phyloP scores from a whole-genome alignment of 306 rosid species.

The Pachyrhizus erosus region DNA sequence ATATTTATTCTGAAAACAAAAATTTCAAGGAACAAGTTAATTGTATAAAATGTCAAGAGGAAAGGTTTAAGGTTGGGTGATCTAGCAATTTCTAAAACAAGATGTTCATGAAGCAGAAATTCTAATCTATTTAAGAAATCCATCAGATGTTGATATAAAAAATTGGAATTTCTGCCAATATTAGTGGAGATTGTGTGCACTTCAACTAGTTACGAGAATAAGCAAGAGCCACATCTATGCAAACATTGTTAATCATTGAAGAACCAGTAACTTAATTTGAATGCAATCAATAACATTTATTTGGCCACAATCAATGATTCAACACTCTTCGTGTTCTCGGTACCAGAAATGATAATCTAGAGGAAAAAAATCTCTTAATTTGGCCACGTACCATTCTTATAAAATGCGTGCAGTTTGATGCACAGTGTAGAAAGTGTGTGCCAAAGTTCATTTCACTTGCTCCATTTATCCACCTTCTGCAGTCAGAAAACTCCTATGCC shows the following conservation, averaged over 20 bases:
- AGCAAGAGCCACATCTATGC: conserved; percentile 62
- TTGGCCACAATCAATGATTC: conserved; percentile 76
- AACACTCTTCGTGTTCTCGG: conserved; percentile 70
- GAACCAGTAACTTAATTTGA: conserved; percentile 78
- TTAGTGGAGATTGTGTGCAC: conserved; percentile 70
- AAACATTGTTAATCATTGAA: conserved; percentile 73
- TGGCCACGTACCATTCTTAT: conserved; percentile 74
- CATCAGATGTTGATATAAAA: conserved; percentile 74
- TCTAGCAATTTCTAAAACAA: conserved; percentile 73
- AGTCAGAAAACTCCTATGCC: conserved; percentile 58
- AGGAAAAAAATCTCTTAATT: conserved; percentile 63
- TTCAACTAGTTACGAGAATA: conserved; percentile 54
- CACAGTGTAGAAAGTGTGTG: conserved; percentile 68
- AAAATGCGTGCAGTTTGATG: conserved; percentile 72
- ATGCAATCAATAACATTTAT: conserved; percentile 70
- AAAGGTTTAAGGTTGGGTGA: conserved; percentile 74
- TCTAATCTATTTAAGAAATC: conserved; percentile 73
- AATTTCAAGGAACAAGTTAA: conserved; percentile 68
- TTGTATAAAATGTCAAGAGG: conserved; percentile 71
- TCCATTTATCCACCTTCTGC: conserved; percentile 67
- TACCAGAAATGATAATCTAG: conserved; percentile 64
- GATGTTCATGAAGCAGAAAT: conserved; percentile 81
- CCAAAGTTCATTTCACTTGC: conserved; percentile 66
- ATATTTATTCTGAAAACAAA: conserved; percentile 67
- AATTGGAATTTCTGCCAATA: conserved; percentile 70